These are phyloP conservation scores for Epithele typhae DNA, from an alignment of 768 basidiomycete genomes.

Conservation along the genomic window DNA sequence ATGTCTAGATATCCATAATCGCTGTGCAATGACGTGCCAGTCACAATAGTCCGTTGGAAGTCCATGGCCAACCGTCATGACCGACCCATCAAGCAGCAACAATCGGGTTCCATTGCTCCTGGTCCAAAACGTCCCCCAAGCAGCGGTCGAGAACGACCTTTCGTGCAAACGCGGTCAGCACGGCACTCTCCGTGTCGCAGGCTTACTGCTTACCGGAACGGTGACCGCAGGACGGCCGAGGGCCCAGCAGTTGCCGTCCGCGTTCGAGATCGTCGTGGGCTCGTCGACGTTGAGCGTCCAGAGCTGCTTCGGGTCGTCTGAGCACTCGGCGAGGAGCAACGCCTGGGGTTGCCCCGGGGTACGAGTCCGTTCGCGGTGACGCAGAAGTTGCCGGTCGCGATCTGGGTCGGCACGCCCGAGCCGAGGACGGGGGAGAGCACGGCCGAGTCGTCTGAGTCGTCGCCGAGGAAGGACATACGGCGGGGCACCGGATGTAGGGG, in stretches of 20 bases:
- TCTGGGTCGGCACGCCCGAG: constrained; percentile 3
- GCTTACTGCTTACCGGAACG: constrained; percentile 1
- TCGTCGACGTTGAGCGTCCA: constrained; percentile 9
- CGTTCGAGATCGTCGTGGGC: constrained; percentile 11
- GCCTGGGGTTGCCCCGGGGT: constrained; percentile 3
- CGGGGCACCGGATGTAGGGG: no score
- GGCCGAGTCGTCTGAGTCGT: constrained; percentile 7
- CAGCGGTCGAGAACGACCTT: no score
- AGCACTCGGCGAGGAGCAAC: constrained; percentile 8
- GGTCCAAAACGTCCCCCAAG: no score
- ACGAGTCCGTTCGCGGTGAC: constrained; percentile 10
- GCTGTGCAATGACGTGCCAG: no score
- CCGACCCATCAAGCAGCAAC: no score
- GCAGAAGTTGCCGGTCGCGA: constrained; percentile 6
- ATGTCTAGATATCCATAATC: no score
- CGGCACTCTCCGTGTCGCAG: no score
- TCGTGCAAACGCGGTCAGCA: no score
- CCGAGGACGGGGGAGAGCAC: constrained; percentile 1
- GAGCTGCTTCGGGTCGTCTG: constrained; percentile 3
- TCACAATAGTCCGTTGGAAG: no score
- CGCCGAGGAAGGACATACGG: constrained; percentile 1
- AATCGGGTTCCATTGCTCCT: no score
- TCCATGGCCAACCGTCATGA: no score
- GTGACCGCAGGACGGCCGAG: constrained; percentile 8
- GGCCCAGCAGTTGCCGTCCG: constrained; percentile 12